Evolutionary conservation across 139 green algal species (phyloP), one percentile per base, ranked within the genome.

Genomic region (Asterochloris sp.): DNA sequence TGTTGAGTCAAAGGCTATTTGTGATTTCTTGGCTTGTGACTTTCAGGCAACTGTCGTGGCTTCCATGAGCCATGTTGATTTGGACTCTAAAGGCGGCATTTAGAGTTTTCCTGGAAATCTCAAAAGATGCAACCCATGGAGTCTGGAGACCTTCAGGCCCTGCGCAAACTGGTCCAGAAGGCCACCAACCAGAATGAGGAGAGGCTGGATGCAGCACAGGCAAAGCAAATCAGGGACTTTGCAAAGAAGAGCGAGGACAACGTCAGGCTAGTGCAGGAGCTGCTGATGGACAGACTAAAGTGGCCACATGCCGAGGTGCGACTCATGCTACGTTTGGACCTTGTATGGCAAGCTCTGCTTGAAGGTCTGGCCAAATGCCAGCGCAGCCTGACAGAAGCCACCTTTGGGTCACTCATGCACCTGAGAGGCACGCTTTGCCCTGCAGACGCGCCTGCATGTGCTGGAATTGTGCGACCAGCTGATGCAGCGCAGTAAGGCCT

Each of bases 381-480:
- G 47, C 23, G 19, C 23, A 27, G 13, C 1, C 26, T 63, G 26
- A 13, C 11, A 64, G 27, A 29, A 62, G 21, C 64, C 24, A 27
- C 12, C 17, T 23, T 4, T 75, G 26, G 0, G 13, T 74, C 19
- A 63, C 13, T 60, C 2, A 9, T 73, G 12, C 63, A 14, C 16
- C 28, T 74, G 26, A n/a, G 16, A 19, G 27, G 11, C 54, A 73
- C 8, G 23, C 19, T 11, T 19, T 27, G 47, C 13, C 17, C 27
- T 54, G 76, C 76, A 91, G 87, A 79, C 73, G 9, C 80, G 88
- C 16, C 76, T 92, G 28, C 85, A 88, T 63, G 80, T 80, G 11
- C 38, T 91, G 74, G 78, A 82, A 13, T 21, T 91, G 17, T 82
- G 61, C 17, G 82, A 83, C 38, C 73, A 87, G 83, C 85, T 92